Conservation (phyloP, 352 stramenopile genomes). For the Elongisporangium undulatum region DNA sequence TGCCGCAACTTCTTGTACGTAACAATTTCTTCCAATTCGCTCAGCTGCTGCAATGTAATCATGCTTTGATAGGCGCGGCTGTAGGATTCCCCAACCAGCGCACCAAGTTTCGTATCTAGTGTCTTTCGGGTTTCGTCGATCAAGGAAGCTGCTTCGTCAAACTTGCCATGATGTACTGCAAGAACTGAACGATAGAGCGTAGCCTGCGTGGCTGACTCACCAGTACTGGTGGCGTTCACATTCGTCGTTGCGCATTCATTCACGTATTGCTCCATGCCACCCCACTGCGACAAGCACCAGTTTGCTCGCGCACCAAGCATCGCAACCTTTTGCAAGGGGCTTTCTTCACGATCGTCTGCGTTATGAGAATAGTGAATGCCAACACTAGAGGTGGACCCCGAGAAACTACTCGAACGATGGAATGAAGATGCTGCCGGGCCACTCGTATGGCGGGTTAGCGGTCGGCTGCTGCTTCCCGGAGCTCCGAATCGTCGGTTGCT, state of each 20-base stretch:
- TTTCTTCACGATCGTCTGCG: slow-evolving; percentile 41
- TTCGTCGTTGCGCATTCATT: slow-evolving; percentile 20
- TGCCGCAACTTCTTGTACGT: slow-evolving; percentile 86
- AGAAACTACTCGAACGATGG: slow-evolving; percentile 26
- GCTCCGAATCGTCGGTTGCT: slow-evolving; percentile 2
- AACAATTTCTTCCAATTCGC: slow-evolving; percentile 98
- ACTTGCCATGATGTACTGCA: slow-evolving; percentile 92
- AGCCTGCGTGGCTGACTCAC: slow-evolving; percentile 29
- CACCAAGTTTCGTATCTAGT: slow-evolving; percentile 93
- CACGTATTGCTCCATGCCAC: slow-evolving; percentile 80
- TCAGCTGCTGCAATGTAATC: slow-evolving; percentile 95
- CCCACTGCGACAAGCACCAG: slow-evolving; percentile 82
- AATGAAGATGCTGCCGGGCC: slow-evolving; percentile 7
- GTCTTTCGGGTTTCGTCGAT: slow-evolving; percentile 93
- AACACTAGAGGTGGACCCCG: slow-evolving; percentile 25
- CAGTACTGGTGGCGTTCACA: slow-evolving; percentile 5
- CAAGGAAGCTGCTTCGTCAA: slow-evolving; percentile 83
- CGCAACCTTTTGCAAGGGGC: slow-evolving; percentile 53
- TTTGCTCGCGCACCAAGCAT: slow-evolving; percentile 82
- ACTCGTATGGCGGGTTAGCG: slow-evolving; percentile 6
- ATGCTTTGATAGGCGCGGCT: slow-evolving; percentile 95
- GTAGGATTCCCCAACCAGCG: slow-evolving; percentile 96
- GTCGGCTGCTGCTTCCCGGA: slow-evolving; percentile 10
- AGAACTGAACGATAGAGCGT: slow-evolving; percentile 88
- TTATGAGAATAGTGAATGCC: slow-evolving; percentile 5